A percentile compares a stretch with the other conserved stretches of the same genome.
Evolutionary conservation across 257 asterid species (phyloP).

Genomic region (Solanum boliviense): DNA sequence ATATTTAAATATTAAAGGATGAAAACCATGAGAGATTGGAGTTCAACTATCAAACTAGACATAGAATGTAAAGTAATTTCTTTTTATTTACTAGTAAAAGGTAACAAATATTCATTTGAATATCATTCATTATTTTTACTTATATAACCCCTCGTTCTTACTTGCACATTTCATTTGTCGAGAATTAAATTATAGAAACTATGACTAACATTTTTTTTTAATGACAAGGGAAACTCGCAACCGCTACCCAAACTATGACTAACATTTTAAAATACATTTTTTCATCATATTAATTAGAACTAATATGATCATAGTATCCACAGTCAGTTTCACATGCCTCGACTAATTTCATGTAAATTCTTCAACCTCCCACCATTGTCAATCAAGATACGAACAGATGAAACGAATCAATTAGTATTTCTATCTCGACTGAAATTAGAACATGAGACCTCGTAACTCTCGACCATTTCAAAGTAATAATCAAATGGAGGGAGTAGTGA

Average conservation of each 20-base stretch:
- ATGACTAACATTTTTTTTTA: too few species aligned
- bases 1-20: background rate
- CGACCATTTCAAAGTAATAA: background rate
- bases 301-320: too few species aligned
- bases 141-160: background rate
- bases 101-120: background rate
- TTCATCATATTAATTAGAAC: too few species aligned
- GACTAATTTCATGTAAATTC: too few species aligned
- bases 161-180: background rate
- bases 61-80: background rate
- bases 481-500: background rate
- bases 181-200: too few species aligned
- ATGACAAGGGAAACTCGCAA: rapidly evolving
- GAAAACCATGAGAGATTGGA: background rate
- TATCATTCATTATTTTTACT: background rate
- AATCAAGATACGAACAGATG: too few species aligned
- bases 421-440: too few species aligned
- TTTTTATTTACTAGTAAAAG: background rate
- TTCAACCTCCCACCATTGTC: background rate
- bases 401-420: background rate
- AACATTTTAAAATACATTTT: too few species aligned
- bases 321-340: background rate
- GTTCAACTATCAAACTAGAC: background rate
- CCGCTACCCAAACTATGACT: too few species aligned
- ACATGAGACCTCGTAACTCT: background rate